Evolutionary conservation across 2,329 filamentous ascomycete genomes (phyloP), one percentile per base, ranked within the genome.

Genomic region (Thyridium curvatum): DNA sequence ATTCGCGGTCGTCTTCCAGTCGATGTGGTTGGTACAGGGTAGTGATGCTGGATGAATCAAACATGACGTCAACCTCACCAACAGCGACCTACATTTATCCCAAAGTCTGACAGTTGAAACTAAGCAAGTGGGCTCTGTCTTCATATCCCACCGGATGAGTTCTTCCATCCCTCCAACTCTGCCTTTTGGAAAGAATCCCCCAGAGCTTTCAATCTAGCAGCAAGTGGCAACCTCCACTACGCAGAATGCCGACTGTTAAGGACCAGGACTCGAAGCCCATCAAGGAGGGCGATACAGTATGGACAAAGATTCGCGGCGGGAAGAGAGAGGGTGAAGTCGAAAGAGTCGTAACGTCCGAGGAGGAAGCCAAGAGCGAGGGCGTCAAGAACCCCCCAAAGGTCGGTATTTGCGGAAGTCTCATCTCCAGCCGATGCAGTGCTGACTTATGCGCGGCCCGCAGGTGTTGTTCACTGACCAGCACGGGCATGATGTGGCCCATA

Each of bases 361-460:
- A 57, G 30, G 59, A 63, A 29, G 62, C 63, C 4, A 44, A 58
- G 41, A 45, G 53, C 30, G 57, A 58, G 31, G 51, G 53, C 1
- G 60, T 65, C 8, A 65, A 66, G 47, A 54, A 65, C 34, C 60
- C 63, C 10, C 62, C 63, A n/a, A 66, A 66, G 55, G 62, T 61
- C 41, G 30, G 40, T 41, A 18, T 14, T 42, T 45, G 28, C 38
- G 32, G 8, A 14, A 31, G 18, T 12, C 10, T 30, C n/a, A 30
- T n/a, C 9, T 30, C 10, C 10, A 30, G 29, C 9, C 10, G 29
- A n/a, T 10, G 9, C 29, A 14, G 34, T n/a, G 33, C 33, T 28
- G 34, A 35, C 17, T 8, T 7, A 32, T n/a, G n/a, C n/a, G n/a
- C n/a, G n/a, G n/a, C 4, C 12, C 14, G 15, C 40, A 62, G 58